Evolutionary conservation across 2,329 filamentous ascomycete species (phyloP), one percentile per base, ranked within the genome.

Genomic region (Aspergillus flavus): DNA sequence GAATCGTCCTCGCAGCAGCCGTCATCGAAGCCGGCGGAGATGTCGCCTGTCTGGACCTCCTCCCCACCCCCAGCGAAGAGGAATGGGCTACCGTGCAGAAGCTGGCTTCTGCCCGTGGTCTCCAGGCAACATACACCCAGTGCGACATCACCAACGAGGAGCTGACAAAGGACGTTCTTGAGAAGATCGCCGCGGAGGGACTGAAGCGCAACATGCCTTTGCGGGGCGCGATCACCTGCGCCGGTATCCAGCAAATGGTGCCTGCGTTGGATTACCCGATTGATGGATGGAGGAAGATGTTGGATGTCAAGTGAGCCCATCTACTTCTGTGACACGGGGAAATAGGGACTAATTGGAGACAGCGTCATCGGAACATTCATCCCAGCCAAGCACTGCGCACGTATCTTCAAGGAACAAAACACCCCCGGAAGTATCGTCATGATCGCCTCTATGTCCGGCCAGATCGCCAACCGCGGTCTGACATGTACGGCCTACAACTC

Each of bases 381-480:
- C 46, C 70, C 73, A 5, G 75, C 75, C 2, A 76, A 76, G 66
- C 68, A 71, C 30, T 72, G 70, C 16, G 75, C 75, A 1, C 68
- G 68, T 11, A 71, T 75, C 75, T 88, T 91, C 85, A 80, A 88
- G 26, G 83, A 84, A 57, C 81, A 86, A 32, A 76, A 79, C 9
- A 74, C 79, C 30, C 79, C 81, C 6, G 88, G 89, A 0, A 90
- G 86, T 72, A 85, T 91, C 64, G 86, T 87, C 16, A 77, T 91
- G 71, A 89, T 91, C 72, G 88, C 84, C n/a, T 89, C 86, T 68
- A 91, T 91, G 88, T 89, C 87, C 68, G 89, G 85, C 21, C 86
- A 84, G 6, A 82, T 91, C 68, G 88, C 88, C 34, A 91, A 91
- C 75, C 81, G 85, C 28, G 87, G 91, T 75, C 61, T 73, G n/a